Evolutionary conservation across 1,284 basidiomycete species (phyloP).

Genomic region (Cystobasidiaceae sp.): DNA sequence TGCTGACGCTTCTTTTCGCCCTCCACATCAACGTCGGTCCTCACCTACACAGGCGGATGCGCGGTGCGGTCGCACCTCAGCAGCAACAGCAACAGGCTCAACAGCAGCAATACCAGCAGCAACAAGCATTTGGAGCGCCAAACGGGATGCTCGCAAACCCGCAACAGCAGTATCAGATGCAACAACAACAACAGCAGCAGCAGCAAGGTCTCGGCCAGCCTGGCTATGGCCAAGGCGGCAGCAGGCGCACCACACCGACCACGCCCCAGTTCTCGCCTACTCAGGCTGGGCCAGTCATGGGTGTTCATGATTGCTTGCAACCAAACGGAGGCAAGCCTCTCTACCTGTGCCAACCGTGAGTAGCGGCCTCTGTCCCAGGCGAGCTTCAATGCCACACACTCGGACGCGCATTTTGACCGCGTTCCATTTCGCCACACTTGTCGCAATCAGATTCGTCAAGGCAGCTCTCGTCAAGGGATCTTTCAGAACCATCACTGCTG

Average conservation of each 20-base stretch:
- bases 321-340: slow-evolving; percentile 55
- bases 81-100: no score
- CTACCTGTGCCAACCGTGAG: slow-evolving; percentile 74
- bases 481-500: slow-evolving; percentile 96
- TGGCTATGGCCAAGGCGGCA: not conserved
- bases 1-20: no score
- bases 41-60: no score
- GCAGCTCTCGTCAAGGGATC: slow-evolving; percentile 95
- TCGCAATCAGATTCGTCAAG: slow-evolving; percentile 64
- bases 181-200: not conserved
- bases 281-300: not conserved
- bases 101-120: no score
- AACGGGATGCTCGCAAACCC: no score
- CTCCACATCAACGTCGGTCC: no score
- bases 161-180: no score
- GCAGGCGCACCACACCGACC: slow-evolving; percentile 27
- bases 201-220: slow-evolving; percentile 13
- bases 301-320: slow-evolving; percentile 32
- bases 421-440: not conserved
- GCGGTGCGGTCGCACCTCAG: no score
- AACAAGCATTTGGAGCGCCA: no score
- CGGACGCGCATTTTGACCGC: not conserved
- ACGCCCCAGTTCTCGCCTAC: slow-evolving; percentile 20
- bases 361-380: not conserved
- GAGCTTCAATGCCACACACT: not conserved